A percentile compares a stretch with the other conserved stretches of the same genome.
These are phyloP conservation scores for Nitzschia sp. DNA, from an alignment of 108 stramenopile species.

Conservation along the genomic window DNA sequence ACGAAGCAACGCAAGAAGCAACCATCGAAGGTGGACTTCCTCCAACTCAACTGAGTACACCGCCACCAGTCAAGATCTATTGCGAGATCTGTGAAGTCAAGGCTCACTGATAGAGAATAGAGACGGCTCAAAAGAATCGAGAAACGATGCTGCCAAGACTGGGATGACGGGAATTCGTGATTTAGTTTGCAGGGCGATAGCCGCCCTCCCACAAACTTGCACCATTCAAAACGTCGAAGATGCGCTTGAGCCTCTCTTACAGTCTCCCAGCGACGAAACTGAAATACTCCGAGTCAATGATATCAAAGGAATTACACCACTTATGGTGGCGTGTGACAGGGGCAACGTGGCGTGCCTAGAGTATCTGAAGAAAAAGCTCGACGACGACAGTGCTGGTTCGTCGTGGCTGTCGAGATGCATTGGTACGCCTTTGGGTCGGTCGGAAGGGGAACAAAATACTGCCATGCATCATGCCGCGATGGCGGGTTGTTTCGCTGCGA, in stretches of 20 bases:
- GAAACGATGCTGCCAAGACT: too few relatives aligned
- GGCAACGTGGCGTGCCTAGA: slow-evolving; percentile 32
- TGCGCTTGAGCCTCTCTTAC: slow-evolving; percentile 4
- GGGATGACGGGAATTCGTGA: slow-evolving; percentile 2
- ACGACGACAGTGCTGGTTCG: not conserved
- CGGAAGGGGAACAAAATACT: slow-evolving; percentile 34
- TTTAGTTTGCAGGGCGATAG: slow-evolving; percentile 1
- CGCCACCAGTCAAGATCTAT: too few relatives aligned
- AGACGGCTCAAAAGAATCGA: too few relatives aligned
- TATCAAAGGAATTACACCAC: slow-evolving; percentile 41
- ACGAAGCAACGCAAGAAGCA: too few relatives aligned
- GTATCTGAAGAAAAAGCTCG: slow-evolving; percentile 12
- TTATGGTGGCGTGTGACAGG: slow-evolving; percentile 71
- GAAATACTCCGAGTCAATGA: not conserved
- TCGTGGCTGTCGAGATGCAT: slow-evolving; percentile 1
- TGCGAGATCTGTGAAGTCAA: too few relatives aligned
- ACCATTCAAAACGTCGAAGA: not conserved
- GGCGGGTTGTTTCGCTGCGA: slow-evolving; percentile 43
- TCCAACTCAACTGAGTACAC: too few relatives aligned
- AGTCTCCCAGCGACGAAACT: not conserved
- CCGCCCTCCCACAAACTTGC: not conserved
- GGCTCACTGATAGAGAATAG: too few relatives aligned
- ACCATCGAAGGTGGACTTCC: too few relatives aligned
- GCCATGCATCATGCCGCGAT: slow-evolving; percentile 65
- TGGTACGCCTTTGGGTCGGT: slow-evolving; percentile 16